Evolutionary conservation across 2,329 filamentous ascomycete species (phyloP).

Genomic region (Aspergillus sp.): DNA sequence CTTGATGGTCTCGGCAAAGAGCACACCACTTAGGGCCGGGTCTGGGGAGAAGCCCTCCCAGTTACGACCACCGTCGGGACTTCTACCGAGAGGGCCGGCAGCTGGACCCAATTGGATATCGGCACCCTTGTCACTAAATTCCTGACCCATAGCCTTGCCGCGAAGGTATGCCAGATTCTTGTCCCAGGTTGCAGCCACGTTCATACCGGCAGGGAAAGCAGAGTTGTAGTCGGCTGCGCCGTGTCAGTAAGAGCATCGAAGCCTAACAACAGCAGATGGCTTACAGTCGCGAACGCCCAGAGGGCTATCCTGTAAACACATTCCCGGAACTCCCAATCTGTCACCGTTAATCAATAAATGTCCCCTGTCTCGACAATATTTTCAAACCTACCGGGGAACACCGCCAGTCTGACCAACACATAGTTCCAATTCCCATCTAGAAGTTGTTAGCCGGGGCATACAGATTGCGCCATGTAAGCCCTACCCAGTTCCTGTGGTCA

Average conservation of each 20-base stretch:
- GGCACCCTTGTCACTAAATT: slow-evolving; percentile 73
- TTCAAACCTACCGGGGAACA: slow-evolving; percentile 40
- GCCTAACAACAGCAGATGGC: slow-evolving; percentile 18
- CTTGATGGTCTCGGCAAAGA: slow-evolving; percentile 70
- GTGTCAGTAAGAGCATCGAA: background rate
- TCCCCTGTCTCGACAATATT: background rate
- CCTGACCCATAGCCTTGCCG: slow-evolving; percentile 72
- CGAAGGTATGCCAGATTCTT: slow-evolving; percentile 68
- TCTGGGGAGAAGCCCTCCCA: slow-evolving; percentile 72
- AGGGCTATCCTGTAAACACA: slow-evolving; percentile 88
- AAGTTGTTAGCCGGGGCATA: slow-evolving; percentile 4
- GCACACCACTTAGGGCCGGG: slow-evolving; percentile 71
- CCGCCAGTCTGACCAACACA: slow-evolving; percentile 72
- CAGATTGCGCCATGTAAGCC: slow-evolving; percentile 32
- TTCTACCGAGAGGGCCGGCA: slow-evolving; percentile 70
- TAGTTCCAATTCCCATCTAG: slow-evolving; percentile 66
- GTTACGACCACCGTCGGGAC: slow-evolving; percentile 68
- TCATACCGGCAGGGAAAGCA: slow-evolving; percentile 77
- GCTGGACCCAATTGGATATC: slow-evolving; percentile 77
- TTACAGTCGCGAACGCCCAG: slow-evolving; percentile 71
- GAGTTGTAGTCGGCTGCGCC: slow-evolving; percentile 71
- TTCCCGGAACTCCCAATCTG: slow-evolving; percentile 60
- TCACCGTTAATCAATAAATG: background rate
- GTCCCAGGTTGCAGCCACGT: slow-evolving; percentile 82
- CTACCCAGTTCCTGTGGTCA: slow-evolving; percentile 87